Conservation (phyloP, 1,139 yeast species). For the Debaryomyces fabryi region DNA sequence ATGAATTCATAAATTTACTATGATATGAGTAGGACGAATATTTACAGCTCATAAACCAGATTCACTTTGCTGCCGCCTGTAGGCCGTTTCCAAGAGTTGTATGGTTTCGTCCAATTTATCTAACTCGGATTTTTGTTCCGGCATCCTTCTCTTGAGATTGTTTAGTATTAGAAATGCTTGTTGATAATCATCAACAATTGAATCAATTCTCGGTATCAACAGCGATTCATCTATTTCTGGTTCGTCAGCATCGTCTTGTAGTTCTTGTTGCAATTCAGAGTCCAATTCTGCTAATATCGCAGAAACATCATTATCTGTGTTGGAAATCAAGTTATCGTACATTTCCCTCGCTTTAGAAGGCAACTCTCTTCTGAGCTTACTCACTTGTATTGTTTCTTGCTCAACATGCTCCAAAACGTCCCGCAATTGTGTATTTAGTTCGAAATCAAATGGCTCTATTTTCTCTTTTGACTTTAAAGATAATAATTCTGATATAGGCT, state of each 20-base stretch:
- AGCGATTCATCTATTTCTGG: conserved; percentile 12
- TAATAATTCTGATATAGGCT: conserved; percentile 27
- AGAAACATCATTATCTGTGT: conserved; percentile 39
- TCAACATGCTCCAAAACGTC: conserved; percentile 58
- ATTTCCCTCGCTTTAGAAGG: conserved; percentile 40
- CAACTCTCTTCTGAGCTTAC: conserved; percentile 54
- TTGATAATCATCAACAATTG: conserved; percentile 30
- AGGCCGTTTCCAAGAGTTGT: conserved; percentile 31
- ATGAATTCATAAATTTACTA: background rate
- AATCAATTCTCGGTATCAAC: conserved; percentile 17
- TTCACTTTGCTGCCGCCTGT: conserved; percentile 14
- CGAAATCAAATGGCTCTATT: conserved; percentile 66
- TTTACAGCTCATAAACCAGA: background rate
- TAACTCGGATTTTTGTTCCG: conserved; percentile 36
- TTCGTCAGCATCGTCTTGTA: conserved; percentile 18
- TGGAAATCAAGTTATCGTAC: conserved; percentile 31
- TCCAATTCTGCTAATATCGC: conserved; percentile 25
- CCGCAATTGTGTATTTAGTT: conserved; percentile 56
- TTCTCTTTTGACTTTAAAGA: conserved; percentile 39
- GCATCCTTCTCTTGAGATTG: conserved; percentile 33
- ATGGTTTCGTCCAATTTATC: conserved; percentile 34
- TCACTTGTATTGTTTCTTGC: conserved; percentile 54
- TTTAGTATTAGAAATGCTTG: conserved; percentile 26
- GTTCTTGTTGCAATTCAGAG: conserved; percentile 14
- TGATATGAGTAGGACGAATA: background rate